Conservation (phyloP, 1,284 basidiomycete species). For the Irpex rosettiformis region DNA sequence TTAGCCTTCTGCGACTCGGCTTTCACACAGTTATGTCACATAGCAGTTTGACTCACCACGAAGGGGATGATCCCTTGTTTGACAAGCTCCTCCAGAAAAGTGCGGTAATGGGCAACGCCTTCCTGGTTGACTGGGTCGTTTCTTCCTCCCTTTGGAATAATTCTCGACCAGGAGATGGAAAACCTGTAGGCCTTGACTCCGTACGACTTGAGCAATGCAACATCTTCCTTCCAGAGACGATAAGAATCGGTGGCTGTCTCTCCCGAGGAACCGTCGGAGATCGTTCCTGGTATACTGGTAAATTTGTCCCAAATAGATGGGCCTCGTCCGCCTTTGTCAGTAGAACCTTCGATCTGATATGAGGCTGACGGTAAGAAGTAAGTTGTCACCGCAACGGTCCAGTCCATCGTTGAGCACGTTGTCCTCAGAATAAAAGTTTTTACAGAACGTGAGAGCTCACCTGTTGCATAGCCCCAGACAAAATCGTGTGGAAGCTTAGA, state of each 20-base stretch:
- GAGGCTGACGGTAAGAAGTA: conserved; percentile 20
- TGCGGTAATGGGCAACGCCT: conserved; percentile 63
- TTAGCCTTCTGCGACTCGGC: background rate
- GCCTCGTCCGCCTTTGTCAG: conserved; percentile 48
- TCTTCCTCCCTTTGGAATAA: conserved; percentile 69
- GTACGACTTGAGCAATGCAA: conserved; percentile 52
- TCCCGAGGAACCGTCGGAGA: conserved; percentile 60
- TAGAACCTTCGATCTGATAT: conserved; percentile 65
- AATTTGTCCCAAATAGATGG: conserved; percentile 77
- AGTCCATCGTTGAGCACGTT: background rate
- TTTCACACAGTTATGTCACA: background rate
- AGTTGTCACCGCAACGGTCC: too few species aligned
- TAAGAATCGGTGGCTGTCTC: conserved; percentile 71
- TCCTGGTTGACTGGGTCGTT: conserved; percentile 63
- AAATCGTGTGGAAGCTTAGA: conserved; percentile 24
- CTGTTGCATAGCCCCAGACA: conserved; percentile 29
- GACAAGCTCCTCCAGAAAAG: conserved; percentile 62
- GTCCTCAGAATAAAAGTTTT: too few species aligned
- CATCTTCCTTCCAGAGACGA: conserved; percentile 63
- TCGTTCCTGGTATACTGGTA: conserved; percentile 60
- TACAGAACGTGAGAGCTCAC: conserved; percentile 9
- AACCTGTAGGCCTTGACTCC: conserved; percentile 42
- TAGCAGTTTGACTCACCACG: conserved; percentile 42
- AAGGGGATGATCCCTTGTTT: conserved; percentile 61
- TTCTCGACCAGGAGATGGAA: conserved; percentile 71